Evolutionary conservation across 306 rosid genomes (phyloP).

Genomic region (Fragaria vesca): DNA sequence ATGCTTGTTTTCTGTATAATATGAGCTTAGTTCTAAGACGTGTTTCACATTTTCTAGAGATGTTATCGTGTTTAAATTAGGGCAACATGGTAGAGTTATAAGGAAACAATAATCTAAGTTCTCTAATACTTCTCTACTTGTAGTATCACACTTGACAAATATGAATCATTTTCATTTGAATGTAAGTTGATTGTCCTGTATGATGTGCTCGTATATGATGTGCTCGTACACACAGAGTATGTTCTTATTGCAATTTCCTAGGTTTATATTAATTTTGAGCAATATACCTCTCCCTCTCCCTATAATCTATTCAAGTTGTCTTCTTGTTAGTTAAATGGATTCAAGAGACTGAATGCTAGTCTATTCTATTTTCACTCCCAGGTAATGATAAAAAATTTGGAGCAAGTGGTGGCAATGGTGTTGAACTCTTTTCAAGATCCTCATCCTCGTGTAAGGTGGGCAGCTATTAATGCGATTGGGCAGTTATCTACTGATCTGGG

Average conservation of each 20-base stretch:
- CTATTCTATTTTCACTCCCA: conserved; percentile 23
- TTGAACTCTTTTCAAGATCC: conserved; percentile 89
- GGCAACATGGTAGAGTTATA: not conserved
- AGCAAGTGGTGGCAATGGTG: conserved; percentile 98
- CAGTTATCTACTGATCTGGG: conserved; percentile 97
- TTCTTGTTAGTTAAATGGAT: not conserved
- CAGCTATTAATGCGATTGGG: conserved; percentile 96
- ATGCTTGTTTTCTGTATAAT: not conserved
- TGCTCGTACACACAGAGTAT: not conserved
- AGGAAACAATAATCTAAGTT: not conserved
- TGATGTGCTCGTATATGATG: not conserved
- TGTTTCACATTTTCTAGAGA: not conserved
- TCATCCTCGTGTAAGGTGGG: conserved; percentile 99
- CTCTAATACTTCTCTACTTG: not conserved
- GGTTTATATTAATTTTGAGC: not conserved
- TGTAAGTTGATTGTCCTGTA: not conserved
- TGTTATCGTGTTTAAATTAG: not conserved
- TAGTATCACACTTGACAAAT: not conserved
- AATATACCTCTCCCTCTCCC: not conserved
- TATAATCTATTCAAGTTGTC: not conserved
- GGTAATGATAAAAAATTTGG: conserved; percentile 94
- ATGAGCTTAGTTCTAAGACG: not conserved
- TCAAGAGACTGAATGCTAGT: not conserved
- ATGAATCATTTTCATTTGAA: not conserved
- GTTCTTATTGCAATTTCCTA: not conserved